These are phyloP conservation scores for Malassezia pachydermatis DNA, from an alignment of 1,284 basidiomycete genomes.

Conservation along the genomic window DNA sequence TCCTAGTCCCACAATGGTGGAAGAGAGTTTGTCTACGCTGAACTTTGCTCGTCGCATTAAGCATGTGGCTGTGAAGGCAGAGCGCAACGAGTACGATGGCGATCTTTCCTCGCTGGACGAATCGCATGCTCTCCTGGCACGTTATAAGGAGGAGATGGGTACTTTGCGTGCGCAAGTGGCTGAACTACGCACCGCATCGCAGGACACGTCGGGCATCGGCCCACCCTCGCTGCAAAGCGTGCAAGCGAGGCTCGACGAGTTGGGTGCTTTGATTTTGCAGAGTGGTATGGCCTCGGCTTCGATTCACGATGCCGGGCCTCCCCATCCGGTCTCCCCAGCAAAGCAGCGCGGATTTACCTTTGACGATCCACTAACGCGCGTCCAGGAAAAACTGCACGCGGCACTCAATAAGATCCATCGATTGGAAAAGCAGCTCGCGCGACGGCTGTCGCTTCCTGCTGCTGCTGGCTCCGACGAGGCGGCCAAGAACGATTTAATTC, in stretches of 20 bases:
- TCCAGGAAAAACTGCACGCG: slow-evolving; percentile 39
- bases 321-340: slow-evolving; percentile 28
- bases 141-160: slow-evolving; percentile 37
- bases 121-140: slow-evolving; percentile 32
- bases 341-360: slow-evolving; percentile 26
- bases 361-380: slow-evolving; percentile 26
- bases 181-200: slow-evolving; percentile 17
- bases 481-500: slow-evolving; percentile 23
- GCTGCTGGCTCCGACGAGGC: neutral
- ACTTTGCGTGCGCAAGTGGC: slow-evolving; percentile 30
- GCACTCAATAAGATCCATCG: slow-evolving; percentile 24
- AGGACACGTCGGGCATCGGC: neutral
- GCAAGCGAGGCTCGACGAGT: slow-evolving; percentile 33
- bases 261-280: slow-evolving; percentile 32
- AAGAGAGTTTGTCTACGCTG: slow-evolving; percentile 71
- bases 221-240: slow-evolving; percentile 19
- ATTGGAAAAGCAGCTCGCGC: slow-evolving; percentile 23
- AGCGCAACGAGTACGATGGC: slow-evolving; percentile 70
- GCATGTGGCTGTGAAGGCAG: slow-evolving; percentile 66
- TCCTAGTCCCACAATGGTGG: slow-evolving; percentile 51
- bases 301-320: neutral
- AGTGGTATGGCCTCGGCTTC: no score
- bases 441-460: slow-evolving; percentile 23
- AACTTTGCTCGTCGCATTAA: slow-evolving; percentile 81
- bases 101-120: slow-evolving; percentile 3